Base-by-base conservation (phyloP, 2,329 filamentous ascomycete genomes). In the Amauroascus verrucosus region DNA sequence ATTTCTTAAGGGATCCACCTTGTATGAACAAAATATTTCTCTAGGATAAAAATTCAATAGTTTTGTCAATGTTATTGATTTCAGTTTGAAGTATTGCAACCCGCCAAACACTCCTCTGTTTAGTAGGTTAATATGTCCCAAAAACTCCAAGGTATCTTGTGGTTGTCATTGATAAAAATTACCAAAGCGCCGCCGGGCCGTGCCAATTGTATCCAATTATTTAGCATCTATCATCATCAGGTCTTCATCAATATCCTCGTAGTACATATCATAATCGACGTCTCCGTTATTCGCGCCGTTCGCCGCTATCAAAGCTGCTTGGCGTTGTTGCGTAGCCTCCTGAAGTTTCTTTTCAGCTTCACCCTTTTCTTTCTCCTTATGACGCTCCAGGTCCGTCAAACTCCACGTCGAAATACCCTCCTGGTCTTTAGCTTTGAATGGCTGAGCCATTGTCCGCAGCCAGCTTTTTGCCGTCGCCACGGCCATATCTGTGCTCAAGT, bases 371-470 rank as follows among this genome's bases (percentile, higher is more conserved):
- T 94, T 85, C 44, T 64, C 65, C 20, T 68, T 65, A 70, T 95
- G 85, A 48, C 74, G 77, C 69, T 84, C 80, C 49, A 97, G 70
- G 64, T 97, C 88, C 55, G 81, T 79, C 38, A 87, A 73, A 55
- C 84, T 89, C 93, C 93, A 98, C 8, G 87, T 94, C 63, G 87
- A 93, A 63, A 96, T 87, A 0, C 91, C 93, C 60, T 96, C 90
- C 64, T 95, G 89, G 66, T 95, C 84, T 60, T 80, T 84, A 0
- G 83, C 75, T 43, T 81, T 81, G 72, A 95, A 95, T 2, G 90
- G 90, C 66, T 94, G 88, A 3, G 88, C 90, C 88, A 98, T 98
- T 24, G 83, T 84, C 56, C 86, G 80, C 64, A 98, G 70, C 70
- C 98, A 98, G 50, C 85, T 85, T 71, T 94, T 89, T 9, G 93